phyloP scores from a whole-genome alignment of 352 stramenopile genomes.

The Phytopythium kandeliae region DNA sequence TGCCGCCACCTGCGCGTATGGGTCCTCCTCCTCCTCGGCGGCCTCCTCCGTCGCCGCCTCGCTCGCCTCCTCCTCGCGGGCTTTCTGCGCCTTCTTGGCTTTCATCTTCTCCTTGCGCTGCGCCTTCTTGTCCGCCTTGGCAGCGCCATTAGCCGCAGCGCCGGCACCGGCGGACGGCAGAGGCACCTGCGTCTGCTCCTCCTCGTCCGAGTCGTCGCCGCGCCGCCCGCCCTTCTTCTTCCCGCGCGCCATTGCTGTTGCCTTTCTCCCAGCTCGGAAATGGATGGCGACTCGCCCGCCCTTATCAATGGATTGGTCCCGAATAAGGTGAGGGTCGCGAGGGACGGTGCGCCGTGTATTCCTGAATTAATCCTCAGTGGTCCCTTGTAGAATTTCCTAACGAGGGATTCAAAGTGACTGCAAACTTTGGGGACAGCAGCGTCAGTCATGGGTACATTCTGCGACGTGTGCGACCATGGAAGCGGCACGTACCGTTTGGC shows the following conservation, averaged over 20 bases:
- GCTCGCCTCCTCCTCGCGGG: conserved; percentile 31
- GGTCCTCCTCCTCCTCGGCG: conserved; percentile 37
- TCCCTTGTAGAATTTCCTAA: conserved; percentile 6
- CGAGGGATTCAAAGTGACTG: conserved; percentile 39
- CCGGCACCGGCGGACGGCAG: conserved; percentile 17
- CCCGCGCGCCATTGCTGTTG: conserved; percentile 42
- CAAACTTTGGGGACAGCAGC: conserved; percentile 22
- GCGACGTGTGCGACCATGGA: conserved; percentile 10
- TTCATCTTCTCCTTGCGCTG: conserved; percentile 78
- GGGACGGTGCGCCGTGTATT: neutral
- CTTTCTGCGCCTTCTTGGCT: conserved; percentile 49
- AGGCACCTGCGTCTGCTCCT: conserved; percentile 21
- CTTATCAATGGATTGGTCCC: too few relatives aligned
- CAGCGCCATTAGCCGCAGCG: conserved; percentile 13
- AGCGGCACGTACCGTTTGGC: conserved; percentile 40
- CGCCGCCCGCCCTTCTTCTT: conserved; percentile 79
- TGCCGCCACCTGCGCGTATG: conserved; percentile 51
- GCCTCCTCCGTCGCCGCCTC: conserved; percentile 18
- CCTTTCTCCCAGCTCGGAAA: too few relatives aligned
- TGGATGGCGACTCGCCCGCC: too few relatives aligned
- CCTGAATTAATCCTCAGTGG: neutral
- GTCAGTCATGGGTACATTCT: conserved; percentile 1
- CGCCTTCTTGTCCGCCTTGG: conserved; percentile 64
- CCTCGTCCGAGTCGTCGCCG: conserved; percentile 71
- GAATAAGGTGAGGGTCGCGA: too few relatives aligned